Evolutionary conservation across 2,329 filamentous ascomycete genomes (phyloP), one percentile per base, ranked within the genome.

Genomic region (Pleoardoris graminearum): DNA sequence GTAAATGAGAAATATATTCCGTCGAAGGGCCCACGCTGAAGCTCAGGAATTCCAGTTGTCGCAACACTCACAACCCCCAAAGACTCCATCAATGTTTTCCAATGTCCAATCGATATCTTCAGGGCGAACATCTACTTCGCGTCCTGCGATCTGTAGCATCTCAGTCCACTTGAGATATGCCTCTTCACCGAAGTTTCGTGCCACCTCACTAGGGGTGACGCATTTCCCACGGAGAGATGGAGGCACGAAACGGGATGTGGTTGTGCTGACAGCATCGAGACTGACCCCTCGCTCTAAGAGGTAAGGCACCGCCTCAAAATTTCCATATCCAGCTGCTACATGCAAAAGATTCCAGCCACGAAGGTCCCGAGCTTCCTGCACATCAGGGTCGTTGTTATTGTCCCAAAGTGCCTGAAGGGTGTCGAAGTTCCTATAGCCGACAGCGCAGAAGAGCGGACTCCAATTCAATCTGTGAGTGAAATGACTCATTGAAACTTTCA

Each of bases 321-420:
- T 53, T 7, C 44, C 49, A 2, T 10, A 16, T 16, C 45, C 53
- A 10, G 45, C 49, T 12, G 55, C 55, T 3, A 58, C 30, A 37
- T 58, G 55, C 2, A 58, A 25, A 2, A 55, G 23, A 27, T 55
- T 55, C 55, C 55, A 55, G 1, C 55, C 55, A 3, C 55, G 48
- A n/a, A 53, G 10, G 29, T 58, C 55, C 19, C 29, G n/a, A 7
- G 39, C 10, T 7, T 54, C 39, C 14, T 46, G 48, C 11, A 45
- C 6, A 4, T 27, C 19, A 12, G 19, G 2, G 16, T 47, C 35
- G 6, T 36, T 29, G 4, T 21, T 4, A 3, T 4, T 0, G 1
- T 37, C 16, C 35, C 36, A 54, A 1, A 57, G 43, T 23, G 32
- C 51, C 39, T 46, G 21, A n/a, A 57, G 16, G 2, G 48, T 51